A percentile compares a stretch with the other conserved stretches of the same genome.
These are phyloP conservation scores for Manihot esculenta DNA, from an alignment of 441 rosid genomes.

Conservation along the genomic window DNA sequence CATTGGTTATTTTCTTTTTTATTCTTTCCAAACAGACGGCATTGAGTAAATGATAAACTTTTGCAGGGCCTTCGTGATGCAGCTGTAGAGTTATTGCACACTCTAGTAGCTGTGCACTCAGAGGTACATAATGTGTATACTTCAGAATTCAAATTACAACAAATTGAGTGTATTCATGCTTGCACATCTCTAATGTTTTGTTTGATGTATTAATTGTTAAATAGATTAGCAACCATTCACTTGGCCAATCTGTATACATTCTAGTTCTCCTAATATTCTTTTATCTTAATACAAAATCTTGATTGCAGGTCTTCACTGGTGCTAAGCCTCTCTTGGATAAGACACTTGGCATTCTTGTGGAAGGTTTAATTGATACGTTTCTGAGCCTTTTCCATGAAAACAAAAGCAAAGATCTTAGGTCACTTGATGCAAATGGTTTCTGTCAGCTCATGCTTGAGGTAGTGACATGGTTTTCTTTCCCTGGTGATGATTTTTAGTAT, in stretches of 20 bases:
- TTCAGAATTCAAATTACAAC: neutral
- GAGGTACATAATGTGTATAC: constrained; percentile 50
- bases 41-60: constrained; percentile 14
- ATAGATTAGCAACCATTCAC: neutral
- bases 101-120: constrained; percentile 91
- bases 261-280: neutral
- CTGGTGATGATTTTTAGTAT: constrained; percentile 11
- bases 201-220: neutral
- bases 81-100: constrained; percentile 88
- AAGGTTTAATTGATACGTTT: constrained; percentile 92
- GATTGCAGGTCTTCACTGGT: constrained; percentile 79
- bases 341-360: constrained; percentile 93
- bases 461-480: constrained; percentile 21
- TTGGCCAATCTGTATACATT: neutral
- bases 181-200: neutral
- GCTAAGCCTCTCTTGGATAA: constrained; percentile 91
- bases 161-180: neutral
- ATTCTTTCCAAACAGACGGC: neutral
- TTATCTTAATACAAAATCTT: neutral
- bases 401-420: constrained; percentile 55
- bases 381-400: constrained; percentile 78
- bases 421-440: constrained; percentile 90
- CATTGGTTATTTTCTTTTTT: constrained; percentile 11
- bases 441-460: constrained; percentile 99
- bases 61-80: constrained; percentile 94